Base-by-base conservation (phyloP, 1,284 basidiomycete genomes). In the Porodaedalea pini region DNA sequence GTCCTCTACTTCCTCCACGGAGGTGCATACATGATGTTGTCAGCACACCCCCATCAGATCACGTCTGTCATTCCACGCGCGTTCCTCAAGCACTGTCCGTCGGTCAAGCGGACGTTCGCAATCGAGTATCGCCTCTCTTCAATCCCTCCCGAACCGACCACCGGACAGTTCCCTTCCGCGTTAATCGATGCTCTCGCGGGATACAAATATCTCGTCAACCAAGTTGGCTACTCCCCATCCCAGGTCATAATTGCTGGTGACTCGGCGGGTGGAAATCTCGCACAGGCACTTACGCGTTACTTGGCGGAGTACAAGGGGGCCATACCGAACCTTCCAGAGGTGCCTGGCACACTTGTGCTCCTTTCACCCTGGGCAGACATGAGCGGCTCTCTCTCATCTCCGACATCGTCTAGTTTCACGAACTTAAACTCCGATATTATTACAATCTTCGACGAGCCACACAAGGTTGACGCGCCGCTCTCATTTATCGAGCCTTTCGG, bases 341-440 rank as follows among this genome's bases (percentile, higher is more conserved):
- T 75, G 32, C 82, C 85, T 1, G 73, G 76, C 34, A 75, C 73
- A 0, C 68, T 86, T n/a, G 68, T 87, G 10, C 71, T 81, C 3
- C 69, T 79, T 53, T 84, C 83, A 0, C 83, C 83, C 0, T 85
- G 82, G 81, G 66, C 66, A 11, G 86, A 88, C 63, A 61, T 84
- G 2, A 69, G 75, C 29, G 63, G 61, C 4, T 73, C 73, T 4
- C 72, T 76, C 59, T 59, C 65, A 13, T 56, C 64, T 5, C n/a
- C n/a, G n/a, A n/a, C n/a, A n/a, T n/a, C n/a, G n/a, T n/a, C n/a
- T n/a, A n/a, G n/a, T n/a, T n/a, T 58, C 31, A 67, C 59, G 17
- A 71, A 68, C 64, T 13, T 43, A 27, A 43, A 59, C 25, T 72
- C 75, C 1, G 80, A 82, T 66, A 77, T 74, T 62, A 65, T 81